These are phyloP conservation scores for Fusarium fracticaudum DNA, from an alignment of 2,329 filamentous ascomycete genomes.

Conservation along the genomic window DNA sequence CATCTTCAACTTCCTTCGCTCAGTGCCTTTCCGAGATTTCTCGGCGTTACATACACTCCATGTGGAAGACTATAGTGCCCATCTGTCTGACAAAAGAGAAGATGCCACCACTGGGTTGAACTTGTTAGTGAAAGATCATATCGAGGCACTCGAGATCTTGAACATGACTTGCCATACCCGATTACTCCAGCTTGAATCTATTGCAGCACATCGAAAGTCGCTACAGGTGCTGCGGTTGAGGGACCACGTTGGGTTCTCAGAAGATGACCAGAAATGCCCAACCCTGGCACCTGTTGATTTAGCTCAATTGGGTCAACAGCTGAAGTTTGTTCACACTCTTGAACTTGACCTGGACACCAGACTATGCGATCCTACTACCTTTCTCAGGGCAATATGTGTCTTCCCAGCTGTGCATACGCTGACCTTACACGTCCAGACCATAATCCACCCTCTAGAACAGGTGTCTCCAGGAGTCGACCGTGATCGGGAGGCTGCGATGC, in stretches of 20 bases:
- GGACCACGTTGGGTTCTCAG: slow-evolving; percentile 57
- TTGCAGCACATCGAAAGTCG: slow-evolving; percentile 51
- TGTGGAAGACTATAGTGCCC: slow-evolving; percentile 57
- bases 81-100: slow-evolving; percentile 49
- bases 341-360: slow-evolving; percentile 60
- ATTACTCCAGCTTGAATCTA: slow-evolving; percentile 52
- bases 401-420: slow-evolving; percentile 54
- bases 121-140: slow-evolving; percentile 50
- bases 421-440: slow-evolving; percentile 57
- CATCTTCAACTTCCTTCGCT: slow-evolving; percentile 55
- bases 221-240: slow-evolving; percentile 54
- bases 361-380: slow-evolving; percentile 47
- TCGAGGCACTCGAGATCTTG: slow-evolving; percentile 50
- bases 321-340: slow-evolving; percentile 51
- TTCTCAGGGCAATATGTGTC: slow-evolving; percentile 51
- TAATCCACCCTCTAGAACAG: slow-evolving; percentile 47
- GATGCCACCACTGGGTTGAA: slow-evolving; percentile 54
- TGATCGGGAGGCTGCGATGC: slow-evolving; percentile 51
- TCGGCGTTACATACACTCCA: slow-evolving; percentile 50
- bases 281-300: slow-evolving; percentile 52
- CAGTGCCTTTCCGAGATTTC: slow-evolving; percentile 52
- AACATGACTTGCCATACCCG: slow-evolving; percentile 54
- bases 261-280: slow-evolving; percentile 54
- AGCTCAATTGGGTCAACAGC: slow-evolving; percentile 43
- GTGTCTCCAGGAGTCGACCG: slow-evolving; percentile 44